phyloP scores from a whole-genome alignment of 164 flowering plant species.

The Stephania cephalantha region DNA sequence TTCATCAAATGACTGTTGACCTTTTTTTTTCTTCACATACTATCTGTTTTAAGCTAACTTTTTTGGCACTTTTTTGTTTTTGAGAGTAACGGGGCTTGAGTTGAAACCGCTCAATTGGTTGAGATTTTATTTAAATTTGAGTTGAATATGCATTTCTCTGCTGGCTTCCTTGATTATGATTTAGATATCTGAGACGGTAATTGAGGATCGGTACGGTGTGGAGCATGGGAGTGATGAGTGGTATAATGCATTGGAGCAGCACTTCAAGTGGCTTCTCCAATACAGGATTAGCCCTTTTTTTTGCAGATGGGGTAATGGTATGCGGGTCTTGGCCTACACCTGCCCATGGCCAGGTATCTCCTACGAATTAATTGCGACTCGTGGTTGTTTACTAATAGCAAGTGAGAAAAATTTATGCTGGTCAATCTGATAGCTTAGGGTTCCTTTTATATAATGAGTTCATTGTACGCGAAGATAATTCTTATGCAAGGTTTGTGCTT shows the following conservation, averaged over 20 bases:
- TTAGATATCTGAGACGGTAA: conserved; percentile 94
- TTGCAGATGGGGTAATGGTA: conserved; percentile 90
- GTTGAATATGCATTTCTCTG: background rate
- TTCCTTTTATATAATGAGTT: background rate
- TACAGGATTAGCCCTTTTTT: conserved; percentile 90
- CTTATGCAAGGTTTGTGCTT: background rate
- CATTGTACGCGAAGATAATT: background rate
- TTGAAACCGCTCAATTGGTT: background rate
- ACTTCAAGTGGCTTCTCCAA: conserved; percentile 96
- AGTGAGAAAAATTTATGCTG: background rate
- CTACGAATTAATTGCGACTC: background rate
- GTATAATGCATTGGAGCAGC: conserved; percentile 75
- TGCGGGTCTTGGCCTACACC: conserved; percentile 94
- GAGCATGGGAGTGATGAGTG: conserved; percentile 82
- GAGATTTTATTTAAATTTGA: background rate
- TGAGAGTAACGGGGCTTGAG: background rate
- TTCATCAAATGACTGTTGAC: background rate
- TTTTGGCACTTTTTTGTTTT: background rate
- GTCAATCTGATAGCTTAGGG: background rate
- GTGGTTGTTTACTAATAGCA: background rate
- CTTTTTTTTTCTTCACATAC: background rate
- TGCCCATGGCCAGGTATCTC: conserved; percentile 91
- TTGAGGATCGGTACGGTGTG: conserved; percentile 93
- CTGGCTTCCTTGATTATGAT: conserved; percentile 7
- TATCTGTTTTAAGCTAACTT: background rate